Percentiles rank a stretch among this genome's conserved stretches.
These are phyloP conservation scores for Fusarium nematophilum DNA, from an alignment of 2,329 filamentous ascomycete genomes.

Conservation along the genomic window DNA sequence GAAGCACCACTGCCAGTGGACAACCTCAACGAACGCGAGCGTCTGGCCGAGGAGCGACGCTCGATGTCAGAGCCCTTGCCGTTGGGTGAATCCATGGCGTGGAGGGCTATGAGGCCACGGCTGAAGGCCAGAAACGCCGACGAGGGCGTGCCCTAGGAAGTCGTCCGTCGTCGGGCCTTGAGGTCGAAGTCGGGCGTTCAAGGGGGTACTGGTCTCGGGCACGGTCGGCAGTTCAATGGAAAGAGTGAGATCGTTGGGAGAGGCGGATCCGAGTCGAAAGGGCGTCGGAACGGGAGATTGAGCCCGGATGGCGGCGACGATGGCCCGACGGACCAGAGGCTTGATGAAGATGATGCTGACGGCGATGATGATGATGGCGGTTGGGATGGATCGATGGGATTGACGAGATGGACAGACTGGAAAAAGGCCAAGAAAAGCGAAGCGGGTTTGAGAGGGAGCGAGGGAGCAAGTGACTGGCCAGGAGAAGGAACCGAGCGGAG, in stretches of 20 bases:
- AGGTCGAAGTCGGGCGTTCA: conserved; percentile 21
- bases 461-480: conserved; percentile 36
- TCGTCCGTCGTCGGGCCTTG: conserved; percentile 33
- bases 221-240: conserved; percentile 21
- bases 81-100: conserved; percentile 55
- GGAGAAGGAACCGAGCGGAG: conserved; percentile 16
- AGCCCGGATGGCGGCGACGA: not conserved
- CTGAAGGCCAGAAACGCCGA: conserved; percentile 41
- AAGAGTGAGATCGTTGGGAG: conserved; percentile 19
- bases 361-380: conserved; percentile 13
- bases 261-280: not conserved
- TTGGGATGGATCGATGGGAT: conserved; percentile 36
- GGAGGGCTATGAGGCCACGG: conserved; percentile 32
- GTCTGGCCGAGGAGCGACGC: conserved; percentile 56
- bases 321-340: too few species aligned
- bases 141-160: conserved; percentile 39
- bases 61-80: conserved; percentile 54
- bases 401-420: conserved; percentile 34
- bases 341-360: conserved; percentile 11
- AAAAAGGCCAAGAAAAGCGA: conserved; percentile 35
- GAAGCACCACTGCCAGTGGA: conserved; percentile 45
- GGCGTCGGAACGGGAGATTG: conserved; percentile 1
- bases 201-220: conserved; percentile 21
- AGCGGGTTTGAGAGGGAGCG: conserved; percentile 37
- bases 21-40: conserved; percentile 55